Evolutionary conservation across 1,284 basidiomycete species (phyloP).

Genomic region (Rhodotorula glutinis): DNA sequence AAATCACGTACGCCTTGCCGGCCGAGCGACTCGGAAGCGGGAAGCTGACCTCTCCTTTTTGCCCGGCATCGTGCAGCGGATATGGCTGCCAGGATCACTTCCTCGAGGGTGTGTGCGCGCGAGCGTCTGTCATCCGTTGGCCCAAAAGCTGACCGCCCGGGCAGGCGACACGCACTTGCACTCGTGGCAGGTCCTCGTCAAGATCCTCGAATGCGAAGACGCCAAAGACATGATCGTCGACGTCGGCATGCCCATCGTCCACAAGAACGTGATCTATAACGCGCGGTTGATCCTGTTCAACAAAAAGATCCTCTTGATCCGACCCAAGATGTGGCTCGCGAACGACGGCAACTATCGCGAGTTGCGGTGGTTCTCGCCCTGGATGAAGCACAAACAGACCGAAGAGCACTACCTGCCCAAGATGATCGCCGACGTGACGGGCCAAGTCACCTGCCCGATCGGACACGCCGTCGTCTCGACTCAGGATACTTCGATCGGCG

Average conservation of each 20-base stretch:
- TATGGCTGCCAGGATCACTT: slow-evolving; percentile 96
- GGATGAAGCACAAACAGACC: slow-evolving; percentile 79
- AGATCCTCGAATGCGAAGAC: slow-evolving; percentile 74
- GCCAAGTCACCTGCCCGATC: slow-evolving; percentile 84
- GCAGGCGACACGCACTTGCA: slow-evolving; percentile 89
- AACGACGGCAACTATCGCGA: slow-evolving; percentile 99
- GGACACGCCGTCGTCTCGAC: slow-evolving; percentile 93
- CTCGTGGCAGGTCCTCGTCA: slow-evolving; percentile 90
- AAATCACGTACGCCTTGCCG: slow-evolving; percentile 70
- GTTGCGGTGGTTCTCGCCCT: slow-evolving; percentile 92
- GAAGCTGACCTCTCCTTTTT: not conserved
- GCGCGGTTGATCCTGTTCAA: slow-evolving; percentile 86
- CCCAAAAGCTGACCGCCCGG: not conserved
- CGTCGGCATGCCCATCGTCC: slow-evolving; percentile 91
- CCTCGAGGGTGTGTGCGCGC: slow-evolving; percentile 61
- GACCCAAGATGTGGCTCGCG: slow-evolving; percentile 99
- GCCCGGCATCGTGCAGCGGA: slow-evolving; percentile 56
- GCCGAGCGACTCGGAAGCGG: not conserved
- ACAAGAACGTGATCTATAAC: slow-evolving; percentile 97
- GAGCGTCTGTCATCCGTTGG: not conserved
- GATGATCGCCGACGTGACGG: slow-evolving; percentile 78
- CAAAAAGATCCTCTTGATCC: slow-evolving; percentile 81
- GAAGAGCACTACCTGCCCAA: slow-evolving; percentile 87
- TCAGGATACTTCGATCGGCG: slow-evolving; percentile 89
- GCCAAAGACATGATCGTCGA: slow-evolving; percentile 80